Evolutionary conservation across 2,329 filamentous ascomycete genomes (phyloP), one percentile per base, ranked within the genome.

Genomic region (Arthrinium phaeospermum): DNA sequence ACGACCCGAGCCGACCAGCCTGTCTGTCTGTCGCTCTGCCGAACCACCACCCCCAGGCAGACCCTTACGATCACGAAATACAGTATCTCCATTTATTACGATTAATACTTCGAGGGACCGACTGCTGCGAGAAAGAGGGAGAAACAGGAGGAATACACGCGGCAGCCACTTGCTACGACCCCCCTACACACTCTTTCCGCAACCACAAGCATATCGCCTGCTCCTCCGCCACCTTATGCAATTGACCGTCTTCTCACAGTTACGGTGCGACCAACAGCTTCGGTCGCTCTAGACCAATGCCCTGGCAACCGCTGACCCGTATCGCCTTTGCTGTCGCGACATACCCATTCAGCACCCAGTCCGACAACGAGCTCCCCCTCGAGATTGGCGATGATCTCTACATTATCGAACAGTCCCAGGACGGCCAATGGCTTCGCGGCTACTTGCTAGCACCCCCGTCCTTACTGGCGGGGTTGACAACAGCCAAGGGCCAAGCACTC

Each of bases 351-450:
- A 89, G 93, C 78, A 94, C 96, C 73, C 92, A 93, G 73, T 92
- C 92, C 76, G 91, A 95, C 71, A 94, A 95, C 81, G 96, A 99
- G 83, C 91, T 99, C 27, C 96, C 97, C 13, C 92, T 99, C 81
- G 95, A 99, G 83, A 94, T 99, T 75, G 96, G 96, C 82, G 96
- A 99, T 88, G 96, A 99, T 84, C 88, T 99, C 75, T 99, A 99
- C 85, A 97, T 99, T 76, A 98, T 99, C 80, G 96, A 98, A 84
- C 94, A 98, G 84, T 97, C 96, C 51, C 93, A 94, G 30, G 91
- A 97, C 83, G 94, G 93, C 78, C 90, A 94, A 81, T 99, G 96
- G 97, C 93, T 96, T 83, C 92, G 96, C 71, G 96, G 96, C 73
- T 99, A 99, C 83, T 89, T 99, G 73, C 93, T 99, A 76, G 95